Evolutionary conservation across 768 basidiomycete species (phyloP).

Genomic region (Tremella yokohamensis): DNA sequence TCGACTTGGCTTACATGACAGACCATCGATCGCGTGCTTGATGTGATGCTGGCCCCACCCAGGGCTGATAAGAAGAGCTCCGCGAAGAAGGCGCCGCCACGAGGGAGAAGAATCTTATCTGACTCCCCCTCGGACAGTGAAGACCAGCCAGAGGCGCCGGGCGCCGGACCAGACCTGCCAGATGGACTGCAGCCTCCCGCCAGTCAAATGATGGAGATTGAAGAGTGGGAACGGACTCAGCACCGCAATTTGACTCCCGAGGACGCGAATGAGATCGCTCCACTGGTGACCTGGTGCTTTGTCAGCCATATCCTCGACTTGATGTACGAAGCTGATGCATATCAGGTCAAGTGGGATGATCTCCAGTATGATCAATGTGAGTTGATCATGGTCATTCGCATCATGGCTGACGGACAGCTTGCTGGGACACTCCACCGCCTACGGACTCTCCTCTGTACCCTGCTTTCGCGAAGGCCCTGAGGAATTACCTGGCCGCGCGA

Average conservation of each 20-base stretch:
- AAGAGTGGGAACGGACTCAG: slow-evolving; percentile 61
- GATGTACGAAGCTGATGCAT: not conserved
- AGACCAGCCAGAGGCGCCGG: not conserved
- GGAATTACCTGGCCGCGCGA: slow-evolving; percentile 63
- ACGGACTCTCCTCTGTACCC: slow-evolving; percentile 59
- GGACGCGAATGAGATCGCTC: slow-evolving; percentile 56
- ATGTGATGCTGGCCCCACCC: slow-evolving; percentile 66
- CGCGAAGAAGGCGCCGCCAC: slow-evolving; percentile 14
- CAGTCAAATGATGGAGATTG: slow-evolving; percentile 59
- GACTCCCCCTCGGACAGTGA: slow-evolving; percentile 19
- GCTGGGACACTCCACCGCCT: slow-evolving; percentile 85
- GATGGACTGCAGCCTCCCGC: slow-evolving; percentile 65
- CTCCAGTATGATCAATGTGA: slow-evolving; percentile 87
- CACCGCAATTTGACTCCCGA: slow-evolving; percentile 54
- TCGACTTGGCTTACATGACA: slow-evolving; percentile 30
- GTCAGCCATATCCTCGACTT: slow-evolving; percentile 13
- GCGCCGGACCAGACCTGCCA: slow-evolving; percentile 23
- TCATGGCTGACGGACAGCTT: slow-evolving; percentile 57
- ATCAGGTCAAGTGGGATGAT: slow-evolving; percentile 82
- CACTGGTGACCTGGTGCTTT: slow-evolving; percentile 65
- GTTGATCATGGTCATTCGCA: slow-evolving; percentile 26
- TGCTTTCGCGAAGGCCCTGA: slow-evolving; percentile 67
- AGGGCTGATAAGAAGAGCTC: slow-evolving; percentile 37
- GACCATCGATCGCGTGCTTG: slow-evolving; percentile 85
- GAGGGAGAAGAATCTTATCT: slow-evolving; percentile 22